Conservation (phyloP, 805 yeast species). For the Cyberlindnera lachancei region DNA sequence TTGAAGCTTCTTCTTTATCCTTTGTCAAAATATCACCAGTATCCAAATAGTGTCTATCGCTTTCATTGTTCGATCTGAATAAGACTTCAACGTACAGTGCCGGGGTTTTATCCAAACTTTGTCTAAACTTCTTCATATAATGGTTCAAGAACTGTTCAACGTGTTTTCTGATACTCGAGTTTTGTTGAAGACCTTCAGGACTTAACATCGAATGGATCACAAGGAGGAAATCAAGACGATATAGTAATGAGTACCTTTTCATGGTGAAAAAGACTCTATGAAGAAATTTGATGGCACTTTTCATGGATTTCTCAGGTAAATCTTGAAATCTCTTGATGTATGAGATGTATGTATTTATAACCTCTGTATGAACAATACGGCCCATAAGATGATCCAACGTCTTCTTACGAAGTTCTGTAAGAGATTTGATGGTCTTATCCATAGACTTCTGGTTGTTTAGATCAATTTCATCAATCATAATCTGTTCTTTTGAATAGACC, state of each 20-base stretch:
- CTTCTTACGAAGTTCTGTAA: slow-evolving; percentile 30
- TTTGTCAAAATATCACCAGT: slow-evolving; percentile 41
- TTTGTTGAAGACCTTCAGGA: slow-evolving; percentile 39
- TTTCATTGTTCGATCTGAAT: slow-evolving; percentile 49
- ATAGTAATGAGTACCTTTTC: slow-evolving; percentile 50
- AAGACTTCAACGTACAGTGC: slow-evolving; percentile 55
- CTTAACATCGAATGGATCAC: slow-evolving; percentile 47
- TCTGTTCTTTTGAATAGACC: slow-evolving; percentile 21
- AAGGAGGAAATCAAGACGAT: slow-evolving; percentile 67
- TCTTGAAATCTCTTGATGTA: slow-evolving; percentile 57
- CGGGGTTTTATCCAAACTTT: slow-evolving; percentile 42
- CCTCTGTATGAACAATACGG: slow-evolving; percentile 47
- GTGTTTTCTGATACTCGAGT: slow-evolving; percentile 44
- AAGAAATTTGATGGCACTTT: slow-evolving; percentile 59
- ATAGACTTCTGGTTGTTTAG: slow-evolving; percentile 22
- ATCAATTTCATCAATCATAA: slow-evolving; percentile 28
- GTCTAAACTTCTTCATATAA: slow-evolving; percentile 52
- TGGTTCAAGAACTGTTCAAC: slow-evolving; percentile 58
- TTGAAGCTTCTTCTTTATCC: slow-evolving; percentile 9
- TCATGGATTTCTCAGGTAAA: slow-evolving; percentile 50
- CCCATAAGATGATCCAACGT: slow-evolving; percentile 35
- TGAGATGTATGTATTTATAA: slow-evolving; percentile 59
- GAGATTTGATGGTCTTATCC: slow-evolving; percentile 23
- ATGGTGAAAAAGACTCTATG: slow-evolving; percentile 61
- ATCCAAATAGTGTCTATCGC: slow-evolving; percentile 43